Conservation (phyloP, 2,329 filamentous ascomycete genomes). For the Neurospora crassa region DNA sequence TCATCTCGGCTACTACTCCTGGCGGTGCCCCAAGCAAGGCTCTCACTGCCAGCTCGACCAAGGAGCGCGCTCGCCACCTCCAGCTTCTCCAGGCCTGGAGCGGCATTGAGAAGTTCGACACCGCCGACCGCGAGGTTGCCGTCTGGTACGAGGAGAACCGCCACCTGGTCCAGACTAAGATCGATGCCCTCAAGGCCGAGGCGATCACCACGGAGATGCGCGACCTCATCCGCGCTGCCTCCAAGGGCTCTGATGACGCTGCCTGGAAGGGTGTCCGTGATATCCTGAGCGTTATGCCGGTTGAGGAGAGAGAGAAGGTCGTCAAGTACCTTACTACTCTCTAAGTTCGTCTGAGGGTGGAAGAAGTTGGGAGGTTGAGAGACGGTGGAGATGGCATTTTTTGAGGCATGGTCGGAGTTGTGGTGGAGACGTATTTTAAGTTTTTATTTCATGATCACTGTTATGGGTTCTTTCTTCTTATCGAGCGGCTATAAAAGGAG, state of each 20-base stretch:
- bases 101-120: conserved; percentile 64
- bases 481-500: background rate
- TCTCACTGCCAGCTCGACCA: conserved; percentile 31
- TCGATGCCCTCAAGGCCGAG: conserved; percentile 73
- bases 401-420: background rate
- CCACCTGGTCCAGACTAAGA: conserved; percentile 71
- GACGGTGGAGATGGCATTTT: no score
- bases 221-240: conserved; percentile 59
- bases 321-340: conserved; percentile 42
- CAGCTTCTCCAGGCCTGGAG: conserved; percentile 77
- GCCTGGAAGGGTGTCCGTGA: conserved; percentile 79
- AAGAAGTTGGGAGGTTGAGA: conserved; percentile 6
- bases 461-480: background rate
- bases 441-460: background rate
- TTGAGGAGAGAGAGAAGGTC: conserved; percentile 78
- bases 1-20: conserved; percentile 39
- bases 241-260: conserved; percentile 49
- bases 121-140: conserved; percentile 73
- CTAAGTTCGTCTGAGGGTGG: background rate
- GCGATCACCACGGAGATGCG: conserved; percentile 53
- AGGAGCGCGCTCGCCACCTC: conserved; percentile 57
- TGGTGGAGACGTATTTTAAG: background rate
- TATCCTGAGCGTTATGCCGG: conserved; percentile 76
- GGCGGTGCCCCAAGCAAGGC: conserved; percentile 26
- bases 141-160: conserved; percentile 96